A percentile compares a stretch with the other conserved stretches of the same genome.
phyloP scores from a whole-genome alignment of 495 filamentous ascomycete genomes.

The Pseudomonodictys pantanalensis region DNA sequence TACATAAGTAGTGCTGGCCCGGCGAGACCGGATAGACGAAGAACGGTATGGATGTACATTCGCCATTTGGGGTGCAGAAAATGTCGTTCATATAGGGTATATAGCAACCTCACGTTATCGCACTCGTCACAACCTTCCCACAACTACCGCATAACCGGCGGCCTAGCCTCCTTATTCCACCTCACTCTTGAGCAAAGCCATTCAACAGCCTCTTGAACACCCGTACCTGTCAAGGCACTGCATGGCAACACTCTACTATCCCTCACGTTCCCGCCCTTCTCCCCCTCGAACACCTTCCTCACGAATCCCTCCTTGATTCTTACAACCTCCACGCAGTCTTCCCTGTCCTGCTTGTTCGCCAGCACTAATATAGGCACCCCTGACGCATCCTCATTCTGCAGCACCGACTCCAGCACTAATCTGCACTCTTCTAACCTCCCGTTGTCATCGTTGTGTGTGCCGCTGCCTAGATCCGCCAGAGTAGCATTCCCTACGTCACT shows the following conservation, averaged over 20 bases:
- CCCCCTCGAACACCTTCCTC: slow-evolving; percentile 89
- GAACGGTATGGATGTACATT: no score
- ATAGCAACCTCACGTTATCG: no score
- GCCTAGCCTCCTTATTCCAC: slow-evolving; percentile 92
- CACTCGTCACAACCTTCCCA: no score
- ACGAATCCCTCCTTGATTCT: slow-evolving; percentile 95
- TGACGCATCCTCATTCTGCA: slow-evolving; percentile 78
- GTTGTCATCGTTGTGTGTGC: slow-evolving; percentile 45
- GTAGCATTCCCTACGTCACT: slow-evolving; percentile 83
- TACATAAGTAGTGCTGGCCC: no score
- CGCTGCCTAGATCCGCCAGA: slow-evolving; percentile 37
- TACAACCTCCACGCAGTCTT: slow-evolving; percentile 96
- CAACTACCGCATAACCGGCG: slow-evolving; percentile 80
- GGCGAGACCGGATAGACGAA: no score
- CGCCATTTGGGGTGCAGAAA: no score
- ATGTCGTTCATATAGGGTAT: no score
- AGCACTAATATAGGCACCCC: slow-evolving; percentile 89
- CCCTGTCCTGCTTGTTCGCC: slow-evolving; percentile 96
- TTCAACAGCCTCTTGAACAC: slow-evolving; percentile 91
- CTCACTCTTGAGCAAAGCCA: slow-evolving; percentile 87
- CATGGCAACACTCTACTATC: slow-evolving; percentile 90
- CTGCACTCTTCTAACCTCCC: slow-evolving; percentile 82
- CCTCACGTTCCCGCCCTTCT: slow-evolving; percentile 75
- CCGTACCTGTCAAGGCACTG: slow-evolving; percentile 84
- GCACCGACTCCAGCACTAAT: slow-evolving; percentile 82